Evolutionary conservation across 2,329 filamentous ascomycete species (phyloP).

Genomic region (Calonectria pauciramosa): DNA sequence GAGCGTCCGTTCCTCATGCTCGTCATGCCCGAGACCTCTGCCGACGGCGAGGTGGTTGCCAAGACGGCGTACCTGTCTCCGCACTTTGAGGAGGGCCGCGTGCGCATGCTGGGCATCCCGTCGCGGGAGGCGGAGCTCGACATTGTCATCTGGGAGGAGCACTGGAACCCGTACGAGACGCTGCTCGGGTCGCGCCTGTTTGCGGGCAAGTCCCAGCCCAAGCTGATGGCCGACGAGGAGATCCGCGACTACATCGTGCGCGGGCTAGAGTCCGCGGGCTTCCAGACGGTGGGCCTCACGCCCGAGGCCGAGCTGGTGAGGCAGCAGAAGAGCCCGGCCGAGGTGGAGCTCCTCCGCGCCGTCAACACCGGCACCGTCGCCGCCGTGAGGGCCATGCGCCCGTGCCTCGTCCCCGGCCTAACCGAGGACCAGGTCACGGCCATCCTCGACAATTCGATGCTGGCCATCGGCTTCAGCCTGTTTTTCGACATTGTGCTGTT

Average conservation of each 20-base stretch:
- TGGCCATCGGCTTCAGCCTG: constrained; percentile 66
- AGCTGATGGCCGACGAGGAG: constrained; percentile 76
- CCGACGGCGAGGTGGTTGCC: constrained; percentile 59
- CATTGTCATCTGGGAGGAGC: constrained; percentile 73
- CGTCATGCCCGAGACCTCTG: constrained; percentile 60
- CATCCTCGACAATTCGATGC: constrained; percentile 68
- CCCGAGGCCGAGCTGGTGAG: constrained; percentile 69
- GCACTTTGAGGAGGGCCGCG: constrained; percentile 72
- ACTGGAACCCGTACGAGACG: constrained; percentile 74
- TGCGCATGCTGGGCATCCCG: constrained; percentile 71
- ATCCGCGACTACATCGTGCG: constrained; percentile 74
- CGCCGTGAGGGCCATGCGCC: constrained; percentile 69
- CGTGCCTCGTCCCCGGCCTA: constrained; percentile 68
- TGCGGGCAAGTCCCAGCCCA: constrained; percentile 41
- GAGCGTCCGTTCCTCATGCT: constrained; percentile 75
- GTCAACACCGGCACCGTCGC: constrained; percentile 76
- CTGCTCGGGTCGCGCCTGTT: constrained; percentile 62
- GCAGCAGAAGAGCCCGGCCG: constrained; percentile 69
- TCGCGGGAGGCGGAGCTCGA: constrained; percentile 62
- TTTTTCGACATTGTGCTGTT: constrained; percentile 77
- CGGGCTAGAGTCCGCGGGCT: constrained; percentile 66
- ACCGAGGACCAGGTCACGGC: constrained; percentile 70
- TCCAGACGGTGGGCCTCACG: constrained; percentile 67
- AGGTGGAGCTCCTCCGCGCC: constrained; percentile 69
- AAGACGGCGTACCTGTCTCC: constrained; percentile 72